Evolutionary conservation across 768 basidiomycete species (phyloP).

Genomic region (Termitomyces titanicus): DNA sequence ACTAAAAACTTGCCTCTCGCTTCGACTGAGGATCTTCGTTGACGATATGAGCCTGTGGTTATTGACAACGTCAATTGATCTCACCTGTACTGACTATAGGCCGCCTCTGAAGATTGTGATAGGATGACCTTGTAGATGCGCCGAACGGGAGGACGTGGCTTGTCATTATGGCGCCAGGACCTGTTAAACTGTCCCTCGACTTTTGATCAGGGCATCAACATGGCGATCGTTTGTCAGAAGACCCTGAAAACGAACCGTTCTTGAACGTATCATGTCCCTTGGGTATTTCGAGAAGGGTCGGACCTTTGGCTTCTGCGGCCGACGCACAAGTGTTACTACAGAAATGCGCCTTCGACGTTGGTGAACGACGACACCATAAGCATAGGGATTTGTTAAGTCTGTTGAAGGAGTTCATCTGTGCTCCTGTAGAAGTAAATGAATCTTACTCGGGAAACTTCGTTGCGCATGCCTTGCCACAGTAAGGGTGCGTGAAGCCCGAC

Average conservation of each 20-base stretch:
- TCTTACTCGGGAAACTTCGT: conserved; percentile 1
- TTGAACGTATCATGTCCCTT: conserved; percentile 58
- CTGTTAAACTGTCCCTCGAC: conserved; percentile 65
- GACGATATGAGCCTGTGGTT: neutral
- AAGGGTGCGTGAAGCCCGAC: conserved; percentile 49
- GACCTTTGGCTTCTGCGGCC: conserved; percentile 51
- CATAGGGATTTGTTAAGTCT: conserved; percentile 51
- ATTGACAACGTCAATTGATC: conserved; percentile 2
- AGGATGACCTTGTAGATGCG: conserved; percentile 63
- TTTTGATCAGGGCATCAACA: conserved; percentile 17
- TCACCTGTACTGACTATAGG: conserved; percentile 62
- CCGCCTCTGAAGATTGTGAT: conserved; percentile 42
- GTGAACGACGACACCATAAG: conserved; percentile 54
- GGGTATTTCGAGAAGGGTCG: conserved; percentile 58
- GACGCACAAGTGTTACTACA: conserved; percentile 54
- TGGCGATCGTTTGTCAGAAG: neutral
- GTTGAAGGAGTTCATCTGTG: neutral
- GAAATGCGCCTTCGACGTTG: conserved; percentile 55
- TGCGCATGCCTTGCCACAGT: conserved; percentile 62
- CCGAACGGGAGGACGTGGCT: conserved; percentile 52
- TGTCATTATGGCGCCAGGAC: conserved; percentile 62
- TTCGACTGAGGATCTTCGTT: conserved; percentile 50
- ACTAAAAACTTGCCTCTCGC: conserved; percentile 53
- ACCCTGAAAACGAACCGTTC: conserved; percentile 43
- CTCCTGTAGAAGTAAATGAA: neutral